phyloP scores from a whole-genome alignment of 78 protist genomes.

The Paratrimastix pyriformis region DNA sequence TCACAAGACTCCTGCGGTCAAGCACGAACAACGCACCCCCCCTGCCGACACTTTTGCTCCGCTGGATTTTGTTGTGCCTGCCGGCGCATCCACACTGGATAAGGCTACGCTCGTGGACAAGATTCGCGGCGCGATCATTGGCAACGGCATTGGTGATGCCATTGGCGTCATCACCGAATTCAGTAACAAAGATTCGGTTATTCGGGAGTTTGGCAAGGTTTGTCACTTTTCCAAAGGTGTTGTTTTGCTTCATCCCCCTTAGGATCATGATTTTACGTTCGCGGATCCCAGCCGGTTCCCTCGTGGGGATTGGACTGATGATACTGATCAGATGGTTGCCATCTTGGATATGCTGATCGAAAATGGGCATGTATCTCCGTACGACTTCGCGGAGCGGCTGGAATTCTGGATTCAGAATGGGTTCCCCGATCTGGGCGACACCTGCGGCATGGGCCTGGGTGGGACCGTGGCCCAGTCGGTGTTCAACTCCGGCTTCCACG shows the following conservation, averaged over 20 bases:
- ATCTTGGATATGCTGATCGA: neutral
- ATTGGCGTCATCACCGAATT: neutral
- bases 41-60: too few relatives aligned
- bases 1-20: too few relatives aligned
- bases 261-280: neutral
- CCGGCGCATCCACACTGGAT: neutral
- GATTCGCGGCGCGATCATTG: neutral
- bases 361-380: neutral
- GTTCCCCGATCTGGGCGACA: neutral
- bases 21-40: too few relatives aligned
- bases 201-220: too few relatives aligned
- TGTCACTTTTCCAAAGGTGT: neutral
- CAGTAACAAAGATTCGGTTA: neutral
- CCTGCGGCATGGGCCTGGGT: neutral
- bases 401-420: neutral
- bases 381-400: neutral
- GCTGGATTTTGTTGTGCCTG: neutral
- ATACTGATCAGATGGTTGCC: neutral
- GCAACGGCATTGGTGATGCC: neutral
- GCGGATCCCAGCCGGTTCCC: neutral
- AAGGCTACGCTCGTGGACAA: neutral
- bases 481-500: neutral
- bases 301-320: conserved; percentile 6
- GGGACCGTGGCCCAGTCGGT: neutral
- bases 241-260: neutral